These are phyloP conservation scores for Globisporangium cylindrosporum DNA, from an alignment of 352 stramenopile species.

Conservation along the genomic window DNA sequence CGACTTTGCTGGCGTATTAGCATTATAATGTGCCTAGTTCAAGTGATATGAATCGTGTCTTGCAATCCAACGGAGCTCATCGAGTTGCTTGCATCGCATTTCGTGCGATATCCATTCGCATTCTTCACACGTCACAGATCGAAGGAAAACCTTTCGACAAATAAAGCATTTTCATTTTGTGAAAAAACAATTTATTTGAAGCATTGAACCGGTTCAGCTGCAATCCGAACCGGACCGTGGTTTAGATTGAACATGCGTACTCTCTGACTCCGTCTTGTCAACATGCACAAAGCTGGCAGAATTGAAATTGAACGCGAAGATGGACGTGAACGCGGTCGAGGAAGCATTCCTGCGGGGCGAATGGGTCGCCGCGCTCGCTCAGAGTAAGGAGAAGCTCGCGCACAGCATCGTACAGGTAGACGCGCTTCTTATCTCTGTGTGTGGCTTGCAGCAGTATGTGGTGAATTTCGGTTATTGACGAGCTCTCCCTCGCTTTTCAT, in stretches of 20 bases:
- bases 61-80: not conserved
- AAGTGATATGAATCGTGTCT: not conserved
- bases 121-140: no score
- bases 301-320: slow-evolving; percentile 9
- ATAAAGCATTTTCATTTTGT: not conserved
- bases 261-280: slow-evolving; percentile 8
- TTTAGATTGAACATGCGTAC: slow-evolving; percentile 4
- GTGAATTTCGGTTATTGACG: slow-evolving; percentile 1
- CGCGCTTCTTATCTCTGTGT: not conserved
- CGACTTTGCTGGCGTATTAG: not conserved
- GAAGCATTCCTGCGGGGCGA: slow-evolving; percentile 59
- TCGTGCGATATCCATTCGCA: no score
- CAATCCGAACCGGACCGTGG: slow-evolving; percentile 5
- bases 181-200: not conserved
- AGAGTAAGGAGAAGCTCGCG: slow-evolving; percentile 43
- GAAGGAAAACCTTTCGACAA: no score
- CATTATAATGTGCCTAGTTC: not conserved
- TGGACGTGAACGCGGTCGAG: slow-evolving; percentile 42
- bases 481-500: not conserved
- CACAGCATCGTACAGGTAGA: slow-evolving; percentile 30
- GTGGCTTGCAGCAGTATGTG: not conserved
- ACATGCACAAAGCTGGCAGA: slow-evolving; percentile 2
- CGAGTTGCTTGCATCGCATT: no score
- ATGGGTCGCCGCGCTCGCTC: slow-evolving; percentile 44
- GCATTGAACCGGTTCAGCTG: not conserved